phyloP scores from a whole-genome alignment of 179 eudicot species.

The Carnegiea gigantea region DNA sequence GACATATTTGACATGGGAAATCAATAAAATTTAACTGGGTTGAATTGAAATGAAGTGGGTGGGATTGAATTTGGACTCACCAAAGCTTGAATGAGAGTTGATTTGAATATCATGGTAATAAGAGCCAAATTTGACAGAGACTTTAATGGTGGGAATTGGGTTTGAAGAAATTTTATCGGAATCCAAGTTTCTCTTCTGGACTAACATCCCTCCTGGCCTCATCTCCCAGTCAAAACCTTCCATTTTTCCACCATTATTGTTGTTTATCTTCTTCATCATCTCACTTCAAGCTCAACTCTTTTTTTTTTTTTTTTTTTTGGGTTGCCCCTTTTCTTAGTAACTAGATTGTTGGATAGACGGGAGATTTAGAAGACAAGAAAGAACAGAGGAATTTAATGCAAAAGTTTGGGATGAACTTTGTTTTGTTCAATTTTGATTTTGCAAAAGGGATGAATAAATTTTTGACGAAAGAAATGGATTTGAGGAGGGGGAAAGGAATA shows the following conservation, averaged over 20 bases:
- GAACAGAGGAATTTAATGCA: neutral
- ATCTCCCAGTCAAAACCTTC: constrained; percentile 57
- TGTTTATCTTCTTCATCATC: constrained; percentile 34
- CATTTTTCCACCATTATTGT: constrained; percentile 28
- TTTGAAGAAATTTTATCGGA: constrained; percentile 29
- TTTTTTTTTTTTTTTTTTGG: no score
- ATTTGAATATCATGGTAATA: constrained; percentile 55
- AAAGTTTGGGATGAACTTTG: neutral
- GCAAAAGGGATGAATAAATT: neutral
- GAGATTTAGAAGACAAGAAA: neutral
- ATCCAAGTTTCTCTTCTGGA: constrained; percentile 65
- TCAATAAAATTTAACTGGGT: neutral
- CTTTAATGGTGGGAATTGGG: constrained; percentile 41
- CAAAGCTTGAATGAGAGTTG: constrained; percentile 69
- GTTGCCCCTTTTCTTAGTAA: neutral
- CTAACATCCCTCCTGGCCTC: constrained; percentile 85
- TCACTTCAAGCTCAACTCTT: neutral
- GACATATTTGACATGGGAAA: neutral
- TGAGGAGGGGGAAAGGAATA: neutral
- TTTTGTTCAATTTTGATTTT: neutral
- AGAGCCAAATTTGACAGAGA: constrained; percentile 60
- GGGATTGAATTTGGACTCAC: constrained; percentile 27
- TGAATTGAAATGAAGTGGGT: neutral
- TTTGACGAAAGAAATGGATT: neutral
- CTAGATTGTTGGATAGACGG: neutral